Evolutionary conservation across 2,329 filamentous ascomycete genomes (phyloP), one percentile per base, ranked within the genome.

Genomic region (Immersiporthe knoxdaviesiana): DNA sequence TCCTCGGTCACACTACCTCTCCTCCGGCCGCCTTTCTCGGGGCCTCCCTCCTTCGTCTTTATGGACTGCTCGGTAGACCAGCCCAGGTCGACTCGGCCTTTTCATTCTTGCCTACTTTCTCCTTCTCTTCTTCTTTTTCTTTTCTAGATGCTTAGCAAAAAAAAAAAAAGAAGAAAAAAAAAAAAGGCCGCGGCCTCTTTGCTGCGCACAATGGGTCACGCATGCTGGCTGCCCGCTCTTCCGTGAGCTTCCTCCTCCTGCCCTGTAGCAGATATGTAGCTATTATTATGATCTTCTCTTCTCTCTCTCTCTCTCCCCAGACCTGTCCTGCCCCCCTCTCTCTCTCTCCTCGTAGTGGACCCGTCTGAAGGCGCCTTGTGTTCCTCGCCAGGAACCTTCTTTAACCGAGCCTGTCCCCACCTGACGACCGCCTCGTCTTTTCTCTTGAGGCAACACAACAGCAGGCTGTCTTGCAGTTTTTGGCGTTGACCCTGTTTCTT

Each of bases 331-430:
- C 35, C 35, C 35, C n/a, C n/a, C n/a, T n/a, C n/a, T n/a, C n/a
- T n/a, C n/a, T 24, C 30, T 32, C 10, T 35, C n/a, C 32, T 44
- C 32, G 63, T 30, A 37, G 16, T 11, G 24, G 14, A 18, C 30
- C 16, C 11, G 56, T 11, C 35, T 59, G 7, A 14, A 18, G 41
- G 18, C 6, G 10, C 30, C 30, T 35, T 37, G 24, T 18, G 35
- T 21, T 32, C 16, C 12, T 30, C 30, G 41, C 30, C 41, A 21
- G 56, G 3, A 54, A 54, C 61, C 44, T 47, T 68, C 56, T 68
- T 70, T 68, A 70, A 58, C 47, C 52, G 37, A 58, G 61, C 41
- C 56, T 56, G 30, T 63, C 68, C 68, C 47, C 61, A 47, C 27
- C 39, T 44, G 11, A 32, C 54, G 41, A 50, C 56, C 30, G 58